These are phyloP conservation scores for Fusarium longipes DNA, from an alignment of 2,329 filamentous ascomycete genomes.

Conservation along the genomic window DNA sequence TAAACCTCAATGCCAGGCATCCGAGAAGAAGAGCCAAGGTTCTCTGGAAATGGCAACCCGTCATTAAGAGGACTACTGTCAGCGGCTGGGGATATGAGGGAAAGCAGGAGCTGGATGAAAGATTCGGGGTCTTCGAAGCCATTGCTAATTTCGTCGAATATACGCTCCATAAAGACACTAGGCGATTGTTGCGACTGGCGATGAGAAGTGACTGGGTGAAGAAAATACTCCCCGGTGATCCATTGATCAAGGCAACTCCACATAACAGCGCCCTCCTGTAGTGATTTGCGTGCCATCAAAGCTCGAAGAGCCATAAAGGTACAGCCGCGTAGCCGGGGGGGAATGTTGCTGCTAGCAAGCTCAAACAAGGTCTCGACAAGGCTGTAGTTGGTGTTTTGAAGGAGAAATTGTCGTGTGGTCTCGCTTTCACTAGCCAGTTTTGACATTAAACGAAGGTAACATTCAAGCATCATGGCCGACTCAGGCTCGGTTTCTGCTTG, in stretches of 20 bases:
- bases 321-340: slow-evolving; percentile 81
- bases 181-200: slow-evolving; percentile 51
- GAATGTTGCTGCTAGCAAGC: slow-evolving; percentile 80
- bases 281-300: slow-evolving; percentile 78
- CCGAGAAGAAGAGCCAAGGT: slow-evolving; percentile 79
- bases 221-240: slow-evolving; percentile 71
- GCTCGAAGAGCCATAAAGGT: slow-evolving; percentile 83
- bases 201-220: slow-evolving; percentile 49
- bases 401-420: slow-evolving; percentile 77
- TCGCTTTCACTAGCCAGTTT: slow-evolving; percentile 82
- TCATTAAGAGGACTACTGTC: slow-evolving; percentile 75
- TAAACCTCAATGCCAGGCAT: slow-evolving; percentile 89
- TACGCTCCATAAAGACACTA: slow-evolving; percentile 66
- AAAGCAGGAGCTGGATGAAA: slow-evolving; percentile 81
- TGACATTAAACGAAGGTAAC: slow-evolving; percentile 87
- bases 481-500: slow-evolving; percentile 87
- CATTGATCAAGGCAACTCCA: slow-evolving; percentile 86
- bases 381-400: slow-evolving; percentile 72
- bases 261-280: slow-evolving; percentile 74
- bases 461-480: slow-evolving; percentile 95
- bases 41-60: slow-evolving; percentile 85
- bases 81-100: slow-evolving; percentile 74
- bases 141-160: slow-evolving; percentile 78
- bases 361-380: slow-evolving; percentile 81
- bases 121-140: slow-evolving; percentile 88